Evolutionary conservation across 2,329 filamentous ascomycete species (phyloP).

Genomic region (Penicillium sp.): DNA sequence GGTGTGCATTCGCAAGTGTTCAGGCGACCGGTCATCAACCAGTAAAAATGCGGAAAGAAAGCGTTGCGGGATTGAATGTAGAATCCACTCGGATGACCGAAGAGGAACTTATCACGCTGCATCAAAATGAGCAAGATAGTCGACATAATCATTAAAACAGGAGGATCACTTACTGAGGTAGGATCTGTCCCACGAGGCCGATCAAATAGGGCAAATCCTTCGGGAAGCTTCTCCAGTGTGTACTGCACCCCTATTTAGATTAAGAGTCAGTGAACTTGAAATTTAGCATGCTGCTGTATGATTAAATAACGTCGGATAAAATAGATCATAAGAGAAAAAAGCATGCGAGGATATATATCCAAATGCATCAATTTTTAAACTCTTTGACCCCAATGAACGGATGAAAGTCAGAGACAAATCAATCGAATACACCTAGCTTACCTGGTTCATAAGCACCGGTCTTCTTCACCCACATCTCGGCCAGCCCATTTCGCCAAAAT

Average conservation of each 20-base stretch:
- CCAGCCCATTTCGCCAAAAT: slow-evolving; percentile 47
- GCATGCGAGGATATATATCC: too few relatives aligned
- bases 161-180: slow-evolving; percentile 26
- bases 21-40: slow-evolving; percentile 47
- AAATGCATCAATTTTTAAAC: too few relatives aligned
- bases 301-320: too few relatives aligned
- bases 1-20: slow-evolving; percentile 48
- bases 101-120: slow-evolving; percentile 52
- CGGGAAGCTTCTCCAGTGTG: slow-evolving; percentile 49
- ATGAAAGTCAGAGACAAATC: slow-evolving; percentile 2
- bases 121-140: not conserved
- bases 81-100: slow-evolving; percentile 49
- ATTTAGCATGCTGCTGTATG: too few relatives aligned
- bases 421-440: slow-evolving; percentile 19
- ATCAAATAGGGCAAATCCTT: slow-evolving; percentile 51
- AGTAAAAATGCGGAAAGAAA: slow-evolving; percentile 54
- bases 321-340: too few relatives aligned
- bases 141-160: not conserved
- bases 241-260: slow-evolving; percentile 42
- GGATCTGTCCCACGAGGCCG: slow-evolving; percentile 41
- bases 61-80: slow-evolving; percentile 50
- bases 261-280: not conserved
- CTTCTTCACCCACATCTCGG: slow-evolving; percentile 44
- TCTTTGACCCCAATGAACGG: not conserved
- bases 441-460: slow-evolving; percentile 36